A percentile compares a stretch with the other conserved stretches of the same genome.
These are phyloP conservation scores for Lagenidium giganteum DNA, from an alignment of 352 stramenopile species.

Conservation along the genomic window DNA sequence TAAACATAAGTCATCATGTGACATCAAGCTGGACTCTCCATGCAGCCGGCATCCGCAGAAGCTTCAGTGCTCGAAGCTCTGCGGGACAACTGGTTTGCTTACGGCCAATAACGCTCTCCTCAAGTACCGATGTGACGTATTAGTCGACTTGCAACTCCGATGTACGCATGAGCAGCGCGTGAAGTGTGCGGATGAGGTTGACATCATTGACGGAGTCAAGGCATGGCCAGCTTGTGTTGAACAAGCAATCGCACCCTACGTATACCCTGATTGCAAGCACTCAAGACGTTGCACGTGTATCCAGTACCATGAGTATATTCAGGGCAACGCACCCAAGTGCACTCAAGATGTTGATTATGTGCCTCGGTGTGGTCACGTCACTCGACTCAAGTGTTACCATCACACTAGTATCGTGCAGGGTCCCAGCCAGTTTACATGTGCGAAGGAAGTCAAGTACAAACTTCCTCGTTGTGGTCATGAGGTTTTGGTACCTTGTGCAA, in stretches of 20 bases:
- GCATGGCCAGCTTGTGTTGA: slow-evolving; percentile 54
- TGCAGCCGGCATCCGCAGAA: slow-evolving; percentile 47
- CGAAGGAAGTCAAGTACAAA: slow-evolving; percentile 40
- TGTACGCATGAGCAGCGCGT: slow-evolving; percentile 60
- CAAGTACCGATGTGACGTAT: slow-evolving; percentile 48
- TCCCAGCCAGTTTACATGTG: slow-evolving; percentile 33
- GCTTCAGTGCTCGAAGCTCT: slow-evolving; percentile 52
- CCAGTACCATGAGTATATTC: slow-evolving; percentile 53
- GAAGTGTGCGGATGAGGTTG: slow-evolving; percentile 33
- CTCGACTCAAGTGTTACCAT: slow-evolving; percentile 54
- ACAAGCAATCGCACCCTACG: slow-evolving; percentile 46
- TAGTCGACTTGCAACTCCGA: slow-evolving; percentile 49
- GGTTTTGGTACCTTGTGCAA: slow-evolving; percentile 38
- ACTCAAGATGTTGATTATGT: slow-evolving; percentile 51
- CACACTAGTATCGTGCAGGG: slow-evolving; percentile 24
- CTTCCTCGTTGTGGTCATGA: slow-evolving; percentile 70
- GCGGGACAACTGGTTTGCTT: slow-evolving; percentile 6
- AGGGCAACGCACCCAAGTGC: slow-evolving; percentile 35
- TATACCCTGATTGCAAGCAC: slow-evolving; percentile 75
- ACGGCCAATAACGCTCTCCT: slow-evolving; percentile 37
- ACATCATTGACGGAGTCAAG: slow-evolving; percentile 25
- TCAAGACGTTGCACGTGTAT: slow-evolving; percentile 50
- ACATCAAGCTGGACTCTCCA: slow-evolving; percentile 51
- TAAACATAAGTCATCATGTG: slow-evolving; percentile 57
- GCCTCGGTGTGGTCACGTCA: slow-evolving; percentile 57